Evolutionary conservation across 805 yeast genomes (phyloP).

Genomic region (Kockiozyma suomiensis): DNA sequence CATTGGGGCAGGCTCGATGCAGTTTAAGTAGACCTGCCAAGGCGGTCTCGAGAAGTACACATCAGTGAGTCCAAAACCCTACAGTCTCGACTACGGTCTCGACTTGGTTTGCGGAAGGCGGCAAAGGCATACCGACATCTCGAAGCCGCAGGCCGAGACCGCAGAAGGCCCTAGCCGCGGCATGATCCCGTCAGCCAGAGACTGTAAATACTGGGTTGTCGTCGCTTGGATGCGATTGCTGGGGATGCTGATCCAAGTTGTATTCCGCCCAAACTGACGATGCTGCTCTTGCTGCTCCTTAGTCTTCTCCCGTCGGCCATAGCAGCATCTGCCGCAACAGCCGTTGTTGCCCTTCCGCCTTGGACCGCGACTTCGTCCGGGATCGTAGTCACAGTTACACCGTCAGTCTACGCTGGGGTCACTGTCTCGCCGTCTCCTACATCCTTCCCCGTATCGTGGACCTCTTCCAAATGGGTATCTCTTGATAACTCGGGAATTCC

Average conservation of each 20-base stretch:
- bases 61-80: not conserved
- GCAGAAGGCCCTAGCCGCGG: not conserved
- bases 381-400: constrained; percentile 52
- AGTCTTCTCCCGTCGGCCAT: not conserved
- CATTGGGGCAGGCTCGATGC: no score
- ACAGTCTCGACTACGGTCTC: not conserved
- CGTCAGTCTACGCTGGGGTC: constrained; percentile 62
- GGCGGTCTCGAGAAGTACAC: no score
- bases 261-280: no score
- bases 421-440: constrained; percentile 52
- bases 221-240: no score
- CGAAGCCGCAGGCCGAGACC: not conserved
- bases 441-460: constrained; percentile 38
- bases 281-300: not conserved
- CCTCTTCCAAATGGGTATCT: constrained; percentile 49
- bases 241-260: no score
- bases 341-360: constrained; percentile 17
- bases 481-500: constrained; percentile 52
- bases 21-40: no score
- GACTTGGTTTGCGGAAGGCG: no score
- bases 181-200: not conserved
- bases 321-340: constrained; percentile 11
- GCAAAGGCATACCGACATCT: no score
- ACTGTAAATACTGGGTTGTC: not conserved
- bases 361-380: constrained; percentile 35